Conservation (phyloP, 805 yeast species). For the Kodamaea hsintzibuensis region DNA sequence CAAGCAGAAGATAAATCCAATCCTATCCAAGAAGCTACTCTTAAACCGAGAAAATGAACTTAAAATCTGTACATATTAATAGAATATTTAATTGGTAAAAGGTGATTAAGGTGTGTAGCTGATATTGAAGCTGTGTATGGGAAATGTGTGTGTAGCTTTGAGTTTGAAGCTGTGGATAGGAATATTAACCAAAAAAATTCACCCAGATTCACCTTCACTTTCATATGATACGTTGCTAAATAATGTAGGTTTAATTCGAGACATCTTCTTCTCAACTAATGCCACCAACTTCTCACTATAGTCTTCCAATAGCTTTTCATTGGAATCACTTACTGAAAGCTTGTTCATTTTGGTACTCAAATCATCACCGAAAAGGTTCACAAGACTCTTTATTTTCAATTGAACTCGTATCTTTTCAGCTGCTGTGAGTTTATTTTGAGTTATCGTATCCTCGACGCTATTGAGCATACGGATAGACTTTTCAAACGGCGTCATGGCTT, state of each 20-base stretch:
- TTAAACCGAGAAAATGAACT: constrained; percentile 35
- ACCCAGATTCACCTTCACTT: constrained; percentile 2
- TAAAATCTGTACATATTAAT: constrained; percentile 4
- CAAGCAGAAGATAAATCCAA: constrained; percentile 28
- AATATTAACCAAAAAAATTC: no score
- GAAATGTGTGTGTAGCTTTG: no score
- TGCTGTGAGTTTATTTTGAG: background rate
- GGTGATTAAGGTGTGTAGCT: no score
- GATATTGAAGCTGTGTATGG: no score
- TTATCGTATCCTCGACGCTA: background rate
- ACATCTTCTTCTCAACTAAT: constrained; percentile 26
- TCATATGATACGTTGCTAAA: constrained; percentile 1
- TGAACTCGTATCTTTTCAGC: constrained; percentile 18
- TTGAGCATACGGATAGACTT: background rate
- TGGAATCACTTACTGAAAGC: background rate
- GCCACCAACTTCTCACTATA: constrained; percentile 40
- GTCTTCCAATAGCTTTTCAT: constrained; percentile 26
- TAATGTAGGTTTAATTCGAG: background rate
- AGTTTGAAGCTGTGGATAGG: no score
- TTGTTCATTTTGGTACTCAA: background rate
- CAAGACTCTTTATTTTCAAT: constrained; percentile 21
- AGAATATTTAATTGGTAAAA: background rate
- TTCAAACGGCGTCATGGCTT: background rate
- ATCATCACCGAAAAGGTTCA: constrained; percentile 16
- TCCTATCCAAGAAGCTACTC: constrained; percentile 40